Conservation (phyloP, 768 basidiomycete species). For the Hysterangium stoloniferum region DNA sequence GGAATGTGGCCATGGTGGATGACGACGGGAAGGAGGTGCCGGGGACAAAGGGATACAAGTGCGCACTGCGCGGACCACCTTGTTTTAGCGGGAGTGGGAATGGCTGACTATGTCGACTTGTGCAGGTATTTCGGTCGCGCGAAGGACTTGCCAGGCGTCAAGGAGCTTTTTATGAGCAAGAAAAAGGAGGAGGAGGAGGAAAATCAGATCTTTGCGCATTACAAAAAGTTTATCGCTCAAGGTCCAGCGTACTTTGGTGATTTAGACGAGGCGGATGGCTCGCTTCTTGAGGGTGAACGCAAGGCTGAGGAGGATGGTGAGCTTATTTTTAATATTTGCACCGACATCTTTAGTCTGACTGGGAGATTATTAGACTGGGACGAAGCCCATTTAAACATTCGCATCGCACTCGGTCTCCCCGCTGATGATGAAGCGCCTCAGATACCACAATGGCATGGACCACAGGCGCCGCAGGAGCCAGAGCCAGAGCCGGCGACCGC, state of each 20-base stretch:
- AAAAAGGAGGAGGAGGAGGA: constrained; percentile 89
- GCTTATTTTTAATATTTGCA: constrained; percentile 17
- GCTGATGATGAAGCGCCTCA: constrained; percentile 40
- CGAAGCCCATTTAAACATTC: constrained; percentile 48
- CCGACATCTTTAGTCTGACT: neutral
- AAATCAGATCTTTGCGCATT: constrained; percentile 62
- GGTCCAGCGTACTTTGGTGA: constrained; percentile 90
- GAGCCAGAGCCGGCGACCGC: constrained; percentile 13
- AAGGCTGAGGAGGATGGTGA: constrained; percentile 67
- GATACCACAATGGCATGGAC: constrained; percentile 31
- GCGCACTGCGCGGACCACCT: constrained; percentile 21
- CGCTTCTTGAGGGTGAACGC: constrained; percentile 64
- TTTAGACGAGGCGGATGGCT: constrained; percentile 64
- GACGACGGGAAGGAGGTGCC: constrained; percentile 95
- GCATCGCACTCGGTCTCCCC: constrained; percentile 44
- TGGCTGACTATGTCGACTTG: neutral
- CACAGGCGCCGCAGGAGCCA: constrained; percentile 18
- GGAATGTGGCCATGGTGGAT: constrained; percentile 90
- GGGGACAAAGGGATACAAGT: constrained; percentile 98
- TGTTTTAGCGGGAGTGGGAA: neutral
- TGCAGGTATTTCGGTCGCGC: constrained; percentile 92
- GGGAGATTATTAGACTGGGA: constrained; percentile 54
- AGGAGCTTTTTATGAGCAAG: constrained; percentile 85
- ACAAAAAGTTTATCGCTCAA: constrained; percentile 84
- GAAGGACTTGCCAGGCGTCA: constrained; percentile 91